A percentile compares a stretch with the other conserved stretches of the same genome.
These are phyloP conservation scores for Leptographium flavum DNA, from an alignment of 2,329 filamentous ascomycete species.

Conservation along the genomic window DNA sequence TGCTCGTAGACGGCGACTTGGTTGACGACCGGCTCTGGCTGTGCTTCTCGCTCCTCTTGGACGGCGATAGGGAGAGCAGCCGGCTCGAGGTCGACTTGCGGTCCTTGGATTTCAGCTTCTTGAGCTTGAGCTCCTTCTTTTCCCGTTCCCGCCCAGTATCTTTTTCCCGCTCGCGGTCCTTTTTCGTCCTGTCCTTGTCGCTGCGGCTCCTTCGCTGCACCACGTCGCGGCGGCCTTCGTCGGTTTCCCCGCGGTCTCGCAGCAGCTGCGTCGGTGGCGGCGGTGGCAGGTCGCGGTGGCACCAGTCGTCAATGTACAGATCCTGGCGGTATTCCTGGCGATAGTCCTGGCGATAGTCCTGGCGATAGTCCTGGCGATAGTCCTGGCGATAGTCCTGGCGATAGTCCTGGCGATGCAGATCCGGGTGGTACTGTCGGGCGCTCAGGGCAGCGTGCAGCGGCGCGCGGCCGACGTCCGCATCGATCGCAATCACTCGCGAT, in stretches of 20 bases:
- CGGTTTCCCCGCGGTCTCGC: background rate
- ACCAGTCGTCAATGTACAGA: constrained; percentile 5
- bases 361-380: too few relatives aligned
- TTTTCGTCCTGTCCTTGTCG: background rate
- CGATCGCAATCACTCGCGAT: constrained; percentile 3
- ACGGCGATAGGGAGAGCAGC: background rate
- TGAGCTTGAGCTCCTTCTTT: background rate
- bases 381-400: too few relatives aligned
- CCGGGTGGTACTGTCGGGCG: background rate
- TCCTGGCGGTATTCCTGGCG: too few relatives aligned
- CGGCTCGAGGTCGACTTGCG: background rate
- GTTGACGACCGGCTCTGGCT: background rate
- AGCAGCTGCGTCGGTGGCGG: constrained; percentile 6
- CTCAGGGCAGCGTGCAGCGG: constrained; percentile 2
- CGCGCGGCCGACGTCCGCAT: constrained; percentile 7
- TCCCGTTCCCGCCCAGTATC: background rate
- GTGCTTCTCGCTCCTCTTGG: background rate
- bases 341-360: too few relatives aligned
- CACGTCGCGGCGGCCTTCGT: constrained; percentile 4
- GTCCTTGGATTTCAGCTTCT: background rate
- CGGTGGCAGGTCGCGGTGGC: constrained; percentile 9
- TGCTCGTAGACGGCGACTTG: background rate
- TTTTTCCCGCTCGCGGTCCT: background rate
- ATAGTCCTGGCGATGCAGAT: constrained; percentile 3
- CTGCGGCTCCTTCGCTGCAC: constrained; percentile 2